Evolutionary conservation across 1,284 basidiomycete species (phyloP).

Genomic region (Melampsora larici-populina): DNA sequence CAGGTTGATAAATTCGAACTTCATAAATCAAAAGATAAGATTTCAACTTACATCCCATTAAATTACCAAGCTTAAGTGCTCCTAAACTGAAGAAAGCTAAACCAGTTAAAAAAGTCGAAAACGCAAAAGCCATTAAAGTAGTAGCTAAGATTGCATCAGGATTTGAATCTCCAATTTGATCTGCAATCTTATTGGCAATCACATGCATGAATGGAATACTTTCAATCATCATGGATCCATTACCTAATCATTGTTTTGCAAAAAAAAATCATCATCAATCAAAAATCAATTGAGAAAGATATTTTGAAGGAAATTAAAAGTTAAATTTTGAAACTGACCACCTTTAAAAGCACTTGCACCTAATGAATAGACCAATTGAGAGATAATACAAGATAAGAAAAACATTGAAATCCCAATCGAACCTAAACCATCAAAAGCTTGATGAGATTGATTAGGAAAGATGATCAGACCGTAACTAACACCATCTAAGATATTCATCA

Average conservation of each 20-base stretch:
- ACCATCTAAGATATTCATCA: conserved; percentile 90
- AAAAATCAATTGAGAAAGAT: background rate
- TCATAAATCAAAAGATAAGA: background rate
- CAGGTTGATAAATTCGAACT: background rate
- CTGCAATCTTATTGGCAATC: conserved; percentile 72
- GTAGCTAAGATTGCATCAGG: conserved; percentile 75
- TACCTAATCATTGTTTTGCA: conserved; percentile 67
- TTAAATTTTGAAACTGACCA: conserved; percentile 45
- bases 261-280: background rate
- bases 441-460: conserved; percentile 69
- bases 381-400: conserved; percentile 61
- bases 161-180: conserved; percentile 68
- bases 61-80: conserved; percentile 71
- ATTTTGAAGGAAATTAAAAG: background rate
- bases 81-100: conserved; percentile 84
- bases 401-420: conserved; percentile 68
- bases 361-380: conserved; percentile 79
- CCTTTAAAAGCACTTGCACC: conserved; percentile 79
- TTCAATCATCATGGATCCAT: conserved; percentile 99
- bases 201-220: conserved; percentile 97
- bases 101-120: conserved; percentile 87
- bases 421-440: conserved; percentile 75
- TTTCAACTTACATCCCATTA: conserved; percentile 66
- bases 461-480: conserved; percentile 66
- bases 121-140: conserved; percentile 80